Conservation (phyloP, 2,329 filamentous ascomycete species). For the Drechslerella coelobrocha region DNA sequence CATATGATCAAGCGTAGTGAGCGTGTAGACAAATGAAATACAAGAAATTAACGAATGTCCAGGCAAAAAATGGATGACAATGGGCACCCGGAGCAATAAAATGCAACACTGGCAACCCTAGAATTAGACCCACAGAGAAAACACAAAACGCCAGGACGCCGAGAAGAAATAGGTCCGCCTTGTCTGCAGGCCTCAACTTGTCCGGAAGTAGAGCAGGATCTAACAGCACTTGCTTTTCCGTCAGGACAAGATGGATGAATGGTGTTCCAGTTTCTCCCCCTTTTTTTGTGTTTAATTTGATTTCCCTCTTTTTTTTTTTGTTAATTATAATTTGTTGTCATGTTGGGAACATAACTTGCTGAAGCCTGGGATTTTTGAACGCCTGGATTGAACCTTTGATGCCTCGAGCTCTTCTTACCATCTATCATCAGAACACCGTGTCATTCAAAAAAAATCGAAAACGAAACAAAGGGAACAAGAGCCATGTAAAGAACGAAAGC, state of each 20-base stretch:
- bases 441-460: neutral
- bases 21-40: neutral
- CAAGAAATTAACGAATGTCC: too few species aligned
- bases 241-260: too few species aligned
- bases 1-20: neutral
- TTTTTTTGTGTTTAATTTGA: conserved; percentile 6
- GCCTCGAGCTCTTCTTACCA: neutral
- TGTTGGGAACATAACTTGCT: neutral
- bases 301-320: neutral
- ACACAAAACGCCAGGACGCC: conserved; percentile 3
- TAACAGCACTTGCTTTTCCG: neutral
- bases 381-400: neutral
- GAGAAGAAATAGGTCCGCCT: conserved; percentile 3
- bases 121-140: neutral
- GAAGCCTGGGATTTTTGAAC: neutral
- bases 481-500: conserved; percentile 12
- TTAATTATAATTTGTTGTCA: conserved; percentile 2
- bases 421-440: neutral
- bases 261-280: neutral
- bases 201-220: neutral
- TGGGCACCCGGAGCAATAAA: neutral
- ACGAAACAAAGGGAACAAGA: conserved; percentile 3
- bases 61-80: neutral
- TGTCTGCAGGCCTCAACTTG: neutral
- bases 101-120: conserved; percentile 15